Evolutionary conservation across 306 rosid species (phyloP), one percentile per base, ranked within the genome.

Genomic region (Vicia sativa): DNA sequence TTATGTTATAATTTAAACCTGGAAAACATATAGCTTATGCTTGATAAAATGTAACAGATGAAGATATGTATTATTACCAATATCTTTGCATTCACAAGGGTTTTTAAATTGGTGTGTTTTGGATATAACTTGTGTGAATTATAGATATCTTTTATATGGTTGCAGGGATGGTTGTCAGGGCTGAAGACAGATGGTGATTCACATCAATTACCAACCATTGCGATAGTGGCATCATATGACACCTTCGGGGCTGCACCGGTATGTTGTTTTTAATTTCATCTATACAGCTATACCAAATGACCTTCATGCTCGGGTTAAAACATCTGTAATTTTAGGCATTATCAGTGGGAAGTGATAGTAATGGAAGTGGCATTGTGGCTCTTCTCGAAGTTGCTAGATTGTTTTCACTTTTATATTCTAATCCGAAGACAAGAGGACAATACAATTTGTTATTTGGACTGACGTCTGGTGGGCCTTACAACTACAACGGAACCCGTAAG

Each of bases 181-280:
- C 71, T 85, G 77, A 95, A 89, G 85, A 69, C 84, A 29, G 97
- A 87, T 66, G 96, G 88, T 64, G 97, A 89, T 81, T 79, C 90
- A 60, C 91, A 83, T 78, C 97, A 95, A 54, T 89, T 88, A 67
- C 99, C 99, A 43, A 95, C 99, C 67, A 88, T 95, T 82, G 97
- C 96, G 9, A 85, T 95, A 75, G 97, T 95, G 58, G 99, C 99
- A 74, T 95, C 97, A n/a, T 95, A 88, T 61, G 99, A 95, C 78
- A 90, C 97, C 23, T 90, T 95, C 50, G 99, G 99, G 53, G 96
- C 99, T 62, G 95, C 97, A 78, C 97, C 99, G 66, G 99, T 95
- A 85, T 72, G 95, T 85, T 70, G 3, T 16, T 37, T 10, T 41
- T 58, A 41, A 49, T 70, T 62, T 70, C 37, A 46, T 67, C 28